Conservation (phyloP, 345 rosid species). For the Corchorus capsularis region DNA sequence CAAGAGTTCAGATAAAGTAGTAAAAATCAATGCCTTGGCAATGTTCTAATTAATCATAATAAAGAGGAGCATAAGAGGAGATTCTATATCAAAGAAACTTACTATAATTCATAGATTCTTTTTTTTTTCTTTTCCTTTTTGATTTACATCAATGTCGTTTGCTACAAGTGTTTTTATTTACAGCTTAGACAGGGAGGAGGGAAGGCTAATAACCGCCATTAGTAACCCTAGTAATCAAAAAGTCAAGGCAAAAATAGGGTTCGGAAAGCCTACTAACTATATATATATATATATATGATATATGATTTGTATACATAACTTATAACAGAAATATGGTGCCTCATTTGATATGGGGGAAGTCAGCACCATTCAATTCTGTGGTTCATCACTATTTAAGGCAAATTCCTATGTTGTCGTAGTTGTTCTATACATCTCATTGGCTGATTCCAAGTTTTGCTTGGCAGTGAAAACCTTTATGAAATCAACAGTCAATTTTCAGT, state of each 20-base stretch:
- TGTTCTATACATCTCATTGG: slow-evolving; percentile 22
- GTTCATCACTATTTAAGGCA: slow-evolving; percentile 22
- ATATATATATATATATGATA: background rate
- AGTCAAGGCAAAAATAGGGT: slow-evolving; percentile 8
- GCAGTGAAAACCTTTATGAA: background rate
- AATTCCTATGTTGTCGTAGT: slow-evolving; percentile 14
- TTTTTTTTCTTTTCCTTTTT: background rate
- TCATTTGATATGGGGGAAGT: slow-evolving; percentile 9
- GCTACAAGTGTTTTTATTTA: slow-evolving; percentile 29
- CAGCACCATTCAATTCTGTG: slow-evolving; percentile 26
- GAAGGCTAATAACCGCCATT: slow-evolving; percentile 10
- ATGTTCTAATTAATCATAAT: background rate
- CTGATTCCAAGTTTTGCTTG: slow-evolving; percentile 11
- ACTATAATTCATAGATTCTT: background rate
- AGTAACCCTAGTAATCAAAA: slow-evolving; percentile 25
- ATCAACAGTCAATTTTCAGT: slow-evolving; percentile 14
- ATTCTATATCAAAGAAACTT: background rate
- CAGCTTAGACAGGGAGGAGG: slow-evolving; percentile 25
- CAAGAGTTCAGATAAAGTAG: background rate
- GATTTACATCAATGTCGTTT: slow-evolving; percentile 23
- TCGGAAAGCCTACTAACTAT: slow-evolving; percentile 20
- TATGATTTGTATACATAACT: slow-evolving; percentile 25
- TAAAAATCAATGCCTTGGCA: no score
- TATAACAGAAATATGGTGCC: slow-evolving; percentile 33
- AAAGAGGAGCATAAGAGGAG: no score